A percentile compares a stretch with the other conserved stretches of the same genome.
Conservation (phyloP, 768 basidiomycete genomes). For the Chlorophyllum brunneum region DNA sequence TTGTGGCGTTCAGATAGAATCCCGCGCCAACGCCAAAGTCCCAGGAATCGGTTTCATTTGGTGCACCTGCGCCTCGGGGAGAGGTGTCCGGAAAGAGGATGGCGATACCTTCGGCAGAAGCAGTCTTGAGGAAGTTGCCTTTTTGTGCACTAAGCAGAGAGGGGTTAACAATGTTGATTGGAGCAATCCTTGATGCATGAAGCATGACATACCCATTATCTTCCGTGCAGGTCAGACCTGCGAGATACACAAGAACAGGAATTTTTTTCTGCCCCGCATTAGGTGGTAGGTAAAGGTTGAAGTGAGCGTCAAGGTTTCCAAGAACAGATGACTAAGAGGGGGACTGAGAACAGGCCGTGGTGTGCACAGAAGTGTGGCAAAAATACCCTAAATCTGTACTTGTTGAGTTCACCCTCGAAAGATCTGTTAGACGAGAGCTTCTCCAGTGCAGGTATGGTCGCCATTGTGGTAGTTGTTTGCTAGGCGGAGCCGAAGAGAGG, state of each 20-base stretch:
- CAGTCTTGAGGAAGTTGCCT: slow-evolving; percentile 86
- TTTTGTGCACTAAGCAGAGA: slow-evolving; percentile 72
- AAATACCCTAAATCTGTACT: slow-evolving; percentile 81
- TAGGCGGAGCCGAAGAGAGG: not conserved
- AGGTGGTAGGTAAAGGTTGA: slow-evolving; percentile 87
- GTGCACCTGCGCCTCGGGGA: slow-evolving; percentile 85
- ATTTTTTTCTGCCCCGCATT: slow-evolving; percentile 47
- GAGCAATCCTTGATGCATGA: not conserved
- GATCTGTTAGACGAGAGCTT: slow-evolving; percentile 73
- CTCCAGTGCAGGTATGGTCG: slow-evolving; percentile 37
- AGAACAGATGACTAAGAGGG: slow-evolving; percentile 59
- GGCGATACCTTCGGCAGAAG: slow-evolving; percentile 82
- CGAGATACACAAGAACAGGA: slow-evolving; percentile 78
- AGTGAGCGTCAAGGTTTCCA: slow-evolving; percentile 65
- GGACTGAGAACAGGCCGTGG: not conserved
- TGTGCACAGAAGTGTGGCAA: not conserved
- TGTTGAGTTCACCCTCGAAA: slow-evolving; percentile 76
- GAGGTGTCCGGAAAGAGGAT: slow-evolving; percentile 95
- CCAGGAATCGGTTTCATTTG: slow-evolving; percentile 80
- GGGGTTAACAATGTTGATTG: not conserved
- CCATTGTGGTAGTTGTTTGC: not conserved
- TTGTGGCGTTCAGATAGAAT: slow-evolving; percentile 93
- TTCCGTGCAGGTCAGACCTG: slow-evolving; percentile 87
- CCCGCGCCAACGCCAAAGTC: slow-evolving; percentile 95
- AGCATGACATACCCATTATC: slow-evolving; percentile 73